Evolutionary conservation across 345 rosid species (phyloP).

Genomic region (Excoecaria cochinchinensis): DNA sequence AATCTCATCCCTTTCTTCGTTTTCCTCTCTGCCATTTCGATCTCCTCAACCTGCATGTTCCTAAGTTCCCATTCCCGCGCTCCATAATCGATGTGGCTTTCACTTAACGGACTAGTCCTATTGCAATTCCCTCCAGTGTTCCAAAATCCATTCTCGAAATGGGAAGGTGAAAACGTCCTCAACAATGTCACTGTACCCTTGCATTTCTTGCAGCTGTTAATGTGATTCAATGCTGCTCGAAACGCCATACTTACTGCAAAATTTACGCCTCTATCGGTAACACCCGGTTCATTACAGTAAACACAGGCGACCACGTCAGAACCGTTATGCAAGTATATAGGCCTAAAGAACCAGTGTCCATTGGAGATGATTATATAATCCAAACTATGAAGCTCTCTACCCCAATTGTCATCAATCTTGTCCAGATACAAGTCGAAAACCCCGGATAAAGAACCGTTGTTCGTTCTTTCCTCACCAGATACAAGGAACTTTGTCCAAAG

Average conservation of each 20-base stretch:
- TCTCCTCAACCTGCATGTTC: constrained; percentile 50
- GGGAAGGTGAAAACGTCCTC: constrained; percentile 84
- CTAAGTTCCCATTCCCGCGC: constrained; percentile 51
- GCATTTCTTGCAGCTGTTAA: constrained; percentile 39
- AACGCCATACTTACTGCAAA: constrained; percentile 52
- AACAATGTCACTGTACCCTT: constrained; percentile 38
- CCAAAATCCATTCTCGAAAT: constrained; percentile 85
- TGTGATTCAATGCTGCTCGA: constrained; percentile 44
- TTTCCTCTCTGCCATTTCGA: constrained; percentile 24
- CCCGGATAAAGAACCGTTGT: constrained; percentile 50
- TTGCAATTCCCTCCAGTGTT: constrained; percentile 67
- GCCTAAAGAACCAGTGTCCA: constrained; percentile 83
- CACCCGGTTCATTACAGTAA: constrained; percentile 51
- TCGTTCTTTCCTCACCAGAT: constrained; percentile 42
- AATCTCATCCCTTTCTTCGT: constrained; percentile 38
- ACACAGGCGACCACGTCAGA: constrained; percentile 52
- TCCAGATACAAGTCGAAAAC: constrained; percentile 44
- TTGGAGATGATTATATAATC: constrained; percentile 62
- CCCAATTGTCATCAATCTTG: constrained; percentile 53
- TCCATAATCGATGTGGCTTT: constrained; percentile 20
- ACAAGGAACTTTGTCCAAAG: constrained; percentile 70
- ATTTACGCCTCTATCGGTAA: constrained; percentile 41
- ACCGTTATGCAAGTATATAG: constrained; percentile 45
- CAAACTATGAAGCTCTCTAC: constrained; percentile 28
- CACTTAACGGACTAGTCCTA: constrained; percentile 49